A percentile compares a stretch with the other conserved stretches of the same genome.
Conservation (phyloP, 345 rosid genomes). For the Euclidium syriacum region DNA sequence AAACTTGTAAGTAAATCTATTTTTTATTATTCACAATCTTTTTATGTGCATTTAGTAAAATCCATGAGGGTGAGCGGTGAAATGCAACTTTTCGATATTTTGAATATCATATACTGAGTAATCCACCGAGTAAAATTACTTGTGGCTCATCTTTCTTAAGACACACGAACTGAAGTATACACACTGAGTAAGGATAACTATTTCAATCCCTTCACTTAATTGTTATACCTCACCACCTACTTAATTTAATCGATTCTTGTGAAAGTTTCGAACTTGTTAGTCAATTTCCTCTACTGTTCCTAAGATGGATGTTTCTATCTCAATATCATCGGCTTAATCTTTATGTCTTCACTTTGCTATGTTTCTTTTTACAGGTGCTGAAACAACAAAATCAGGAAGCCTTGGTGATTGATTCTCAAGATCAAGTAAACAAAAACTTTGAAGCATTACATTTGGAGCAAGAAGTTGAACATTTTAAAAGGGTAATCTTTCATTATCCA, state of each 20-base stretch:
- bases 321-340: neutral
- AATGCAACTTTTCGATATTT: neutral
- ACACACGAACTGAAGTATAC: no score
- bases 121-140: neutral
- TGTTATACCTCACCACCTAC: neutral
- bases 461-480: constrained; percentile 41
- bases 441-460: constrained; percentile 19
- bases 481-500: constrained; percentile 26
- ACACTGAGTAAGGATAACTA: no score
- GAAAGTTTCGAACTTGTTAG: constrained; percentile 40
- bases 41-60: neutral
- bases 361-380: constrained; percentile 35
- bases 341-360: neutral
- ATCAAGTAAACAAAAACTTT: constrained; percentile 14
- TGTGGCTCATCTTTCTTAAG: neutral
- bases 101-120: neutral
- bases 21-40: neutral
- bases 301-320: neutral
- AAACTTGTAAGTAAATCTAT: constrained; percentile 37
- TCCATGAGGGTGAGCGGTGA: neutral
- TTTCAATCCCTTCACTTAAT: neutral
- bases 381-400: constrained; percentile 21
- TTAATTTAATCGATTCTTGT: constrained; percentile 4
- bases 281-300: neutral
- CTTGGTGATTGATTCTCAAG: constrained; percentile 11